phyloP scores from a whole-genome alignment of 2,329 filamentous ascomycete genomes.

The Eurotiales sp. region DNA sequence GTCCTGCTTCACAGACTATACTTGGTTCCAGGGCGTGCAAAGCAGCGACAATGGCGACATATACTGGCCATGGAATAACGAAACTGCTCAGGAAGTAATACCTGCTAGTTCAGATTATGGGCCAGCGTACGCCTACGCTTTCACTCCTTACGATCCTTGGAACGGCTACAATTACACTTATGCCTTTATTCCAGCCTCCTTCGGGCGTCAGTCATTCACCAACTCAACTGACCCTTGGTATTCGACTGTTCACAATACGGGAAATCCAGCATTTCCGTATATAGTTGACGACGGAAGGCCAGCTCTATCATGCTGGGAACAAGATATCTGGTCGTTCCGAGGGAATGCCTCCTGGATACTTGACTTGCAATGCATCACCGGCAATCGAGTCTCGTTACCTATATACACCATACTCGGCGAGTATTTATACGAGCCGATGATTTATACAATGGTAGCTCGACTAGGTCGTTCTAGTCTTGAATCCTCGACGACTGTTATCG shows the following conservation, averaged over 20 bases:
- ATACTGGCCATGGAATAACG: background rate
- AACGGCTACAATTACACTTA: background rate
- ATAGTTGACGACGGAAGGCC: background rate
- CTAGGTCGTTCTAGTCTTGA: slow-evolving; percentile 1
- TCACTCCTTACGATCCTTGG: background rate
- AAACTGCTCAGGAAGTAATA: background rate
- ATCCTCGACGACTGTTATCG: background rate
- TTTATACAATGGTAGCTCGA: background rate
- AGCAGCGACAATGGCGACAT: background rate
- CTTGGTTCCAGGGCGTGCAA: background rate
- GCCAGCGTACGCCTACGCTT: background rate
- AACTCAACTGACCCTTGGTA: slow-evolving; percentile 4
- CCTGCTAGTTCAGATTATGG: background rate
- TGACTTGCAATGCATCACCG: background rate
- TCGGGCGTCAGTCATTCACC: background rate
- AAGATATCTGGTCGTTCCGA: background rate
- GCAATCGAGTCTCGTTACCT: background rate
- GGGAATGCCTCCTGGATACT: background rate
- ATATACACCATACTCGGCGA: background rate
- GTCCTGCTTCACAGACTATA: slow-evolving; percentile 7
- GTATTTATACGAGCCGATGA: background rate
- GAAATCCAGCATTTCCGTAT: background rate
- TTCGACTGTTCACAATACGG: background rate
- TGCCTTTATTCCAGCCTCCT: background rate
- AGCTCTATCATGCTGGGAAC: slow-evolving; percentile 4